Evolutionary conservation across 108 stramenopile genomes (phyloP).

Genomic region (Cyclotella kingstonii): DNA sequence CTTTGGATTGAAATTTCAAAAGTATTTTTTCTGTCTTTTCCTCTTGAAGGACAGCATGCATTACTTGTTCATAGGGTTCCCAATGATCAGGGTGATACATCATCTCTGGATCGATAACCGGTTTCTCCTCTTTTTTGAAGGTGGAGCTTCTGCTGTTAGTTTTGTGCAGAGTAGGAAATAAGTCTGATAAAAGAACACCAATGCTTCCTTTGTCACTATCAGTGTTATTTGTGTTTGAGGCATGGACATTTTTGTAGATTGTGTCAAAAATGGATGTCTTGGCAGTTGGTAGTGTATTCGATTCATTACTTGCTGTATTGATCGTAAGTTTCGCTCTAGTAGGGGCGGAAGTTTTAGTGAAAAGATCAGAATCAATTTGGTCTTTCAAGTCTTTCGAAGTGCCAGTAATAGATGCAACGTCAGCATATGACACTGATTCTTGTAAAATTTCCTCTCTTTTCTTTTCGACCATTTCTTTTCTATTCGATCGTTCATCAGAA

Average conservation of each 20-base stretch:
- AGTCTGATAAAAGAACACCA: conserved; percentile 10
- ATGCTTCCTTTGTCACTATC: not conserved
- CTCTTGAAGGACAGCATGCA: conserved; percentile 18
- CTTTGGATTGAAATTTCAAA: conserved; percentile 13
- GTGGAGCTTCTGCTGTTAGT: conserved; percentile 2
- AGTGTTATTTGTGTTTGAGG: conserved; percentile 2
- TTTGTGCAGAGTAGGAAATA: conserved; percentile 20
- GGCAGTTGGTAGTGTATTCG: not conserved
- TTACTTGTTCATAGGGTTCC: conserved; percentile 29
- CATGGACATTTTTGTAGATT: conserved; percentile 16
- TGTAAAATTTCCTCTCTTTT: too few species aligned
- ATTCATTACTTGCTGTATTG: not conserved
- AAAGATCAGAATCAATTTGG: too few species aligned
- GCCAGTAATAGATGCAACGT: too few species aligned
- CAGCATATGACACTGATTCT: too few species aligned
- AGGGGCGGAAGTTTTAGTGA: not conserved
- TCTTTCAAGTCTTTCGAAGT: too few species aligned
- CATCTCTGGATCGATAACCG: conserved; percentile 14
- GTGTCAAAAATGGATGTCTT: conserved; percentile 29
- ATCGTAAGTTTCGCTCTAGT: not conserved
- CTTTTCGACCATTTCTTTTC: not conserved
- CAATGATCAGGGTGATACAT: conserved; percentile 28
- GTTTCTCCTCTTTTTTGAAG: not conserved
- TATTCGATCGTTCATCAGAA: too few species aligned
- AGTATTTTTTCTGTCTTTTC: conserved; percentile 10